Evolutionary conservation across 495 filamentous ascomycete species (phyloP), one percentile per base, ranked within the genome.

Genomic region (Cladorrhinum samala): DNA sequence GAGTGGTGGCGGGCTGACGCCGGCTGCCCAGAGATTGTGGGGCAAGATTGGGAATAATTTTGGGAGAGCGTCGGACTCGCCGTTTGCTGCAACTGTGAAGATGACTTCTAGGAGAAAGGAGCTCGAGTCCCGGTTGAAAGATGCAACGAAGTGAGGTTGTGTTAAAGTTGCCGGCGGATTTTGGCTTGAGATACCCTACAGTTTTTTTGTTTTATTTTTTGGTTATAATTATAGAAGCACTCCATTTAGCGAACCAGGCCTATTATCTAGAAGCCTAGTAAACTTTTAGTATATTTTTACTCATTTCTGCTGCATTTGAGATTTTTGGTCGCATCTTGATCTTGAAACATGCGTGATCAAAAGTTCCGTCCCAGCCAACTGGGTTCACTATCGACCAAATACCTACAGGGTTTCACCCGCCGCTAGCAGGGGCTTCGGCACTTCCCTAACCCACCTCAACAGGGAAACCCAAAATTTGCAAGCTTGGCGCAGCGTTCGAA

Each of bases 21-120:
- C 93, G 14, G 93, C 93, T 7, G 93, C 83, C 30, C 82, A 88
- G 72, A 81, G 83, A 63, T 66, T 98, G 48, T 83, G 89, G 72
- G 77, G 80, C 40, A 83, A 76, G 59, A 79, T 92, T 39, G 83
- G 81, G 27, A 80, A 73, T 42, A 66, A 67, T 3, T 75, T 74
- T 47, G 73, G 72, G 33, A 72, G 68, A 43, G 71, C 69, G 39
- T 74, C 74, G 18, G 69, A 75, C 46, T 77, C 68, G 30, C 71
- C 68, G 9, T 82, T 82, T 64, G 73, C 70, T 30, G 68, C 67
- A 27, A 43, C 50, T 27, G 45, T 55, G 21, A 55, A 41, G 39
- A 69, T 65, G 4, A 68, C 70, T 2, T 61, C 66, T 24, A 68
- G 59, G 41, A 66, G 56, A 19, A 72, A 49, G 33, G 55, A 27